Base-by-base conservation (phyloP, 352 stramenopile genomes). In the Pythium volutum region DNA sequence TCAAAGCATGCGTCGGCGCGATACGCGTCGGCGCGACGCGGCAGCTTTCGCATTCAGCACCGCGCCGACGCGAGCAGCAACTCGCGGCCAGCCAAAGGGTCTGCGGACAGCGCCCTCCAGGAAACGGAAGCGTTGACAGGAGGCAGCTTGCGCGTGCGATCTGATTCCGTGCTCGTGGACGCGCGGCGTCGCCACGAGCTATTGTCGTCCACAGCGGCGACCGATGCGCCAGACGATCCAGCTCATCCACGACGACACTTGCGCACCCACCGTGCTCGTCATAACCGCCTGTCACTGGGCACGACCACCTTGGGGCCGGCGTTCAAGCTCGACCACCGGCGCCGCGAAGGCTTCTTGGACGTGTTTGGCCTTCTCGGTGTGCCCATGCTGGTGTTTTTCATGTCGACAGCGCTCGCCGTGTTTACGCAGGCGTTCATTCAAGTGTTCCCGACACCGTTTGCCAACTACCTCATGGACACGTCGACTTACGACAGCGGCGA, bases 381-480 rank as follows among this genome's bases (percentile, higher is more conserved):
- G 1, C 59, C 69, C 0, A 82, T 81, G 73, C 11, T 84, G 4
- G 2, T 68, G 16, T 70, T 68, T 2, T 84, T 87, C 49, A 27
- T 71, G 12, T 42, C 71, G 18, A 72, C 70, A 0, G 63, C 73
- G 42, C 31, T 71, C 8, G 69, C 69, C 0, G 70, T 79, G 55
- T n/a, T 75, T 11, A 69, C 62, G 36, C 69, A 76, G 46, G 71
- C 73, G 7, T 70, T 71, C 15, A 72, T 84, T 16, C 73, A 87
- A 65, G 33, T 87, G 6, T 65, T 69, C 18, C 63, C 76, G 15
- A 76, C 61, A 0, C 29, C 71, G 15, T 62, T 75, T 22, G 70
- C 74, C 1, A 86, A 83, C 29, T 46, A 39, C 1, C 16, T 83
- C 1, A 79, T 79, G 72, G 64, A 72, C 15, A 83, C 72, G 1